Conservation (phyloP, 108 stramenopile genomes). For the Skeletonema potamos region DNA sequence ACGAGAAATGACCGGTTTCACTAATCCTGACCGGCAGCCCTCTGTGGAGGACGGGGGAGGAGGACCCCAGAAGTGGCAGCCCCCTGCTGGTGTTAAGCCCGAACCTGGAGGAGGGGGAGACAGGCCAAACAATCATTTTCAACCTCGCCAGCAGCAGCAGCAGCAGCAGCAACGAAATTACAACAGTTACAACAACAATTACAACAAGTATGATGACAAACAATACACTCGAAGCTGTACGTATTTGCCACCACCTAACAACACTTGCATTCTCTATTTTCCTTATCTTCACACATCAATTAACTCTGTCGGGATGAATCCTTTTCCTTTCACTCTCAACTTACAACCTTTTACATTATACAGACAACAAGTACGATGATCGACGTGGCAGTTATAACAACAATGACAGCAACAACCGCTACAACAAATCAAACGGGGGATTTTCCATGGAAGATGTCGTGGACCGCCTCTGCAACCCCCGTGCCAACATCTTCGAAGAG, state of each 20-base stretch:
- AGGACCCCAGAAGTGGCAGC: constrained; percentile 21
- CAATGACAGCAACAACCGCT: constrained; percentile 13
- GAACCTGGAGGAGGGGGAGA: background rate
- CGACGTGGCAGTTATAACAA: background rate
- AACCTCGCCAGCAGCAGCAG: constrained; percentile 8
- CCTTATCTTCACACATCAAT: background rate
- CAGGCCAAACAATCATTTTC: background rate
- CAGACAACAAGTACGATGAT: background rate
- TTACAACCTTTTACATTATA: background rate
- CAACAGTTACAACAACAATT: constrained; percentile 21
- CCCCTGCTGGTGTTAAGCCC: background rate
- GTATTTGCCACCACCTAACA: background rate
- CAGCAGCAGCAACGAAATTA: constrained; percentile 2
- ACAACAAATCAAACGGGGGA: constrained; percentile 16
- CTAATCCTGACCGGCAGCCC: background rate
- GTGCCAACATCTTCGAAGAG: constrained; percentile 54
- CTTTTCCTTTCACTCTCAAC: background rate
- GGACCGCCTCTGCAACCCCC: constrained; percentile 56
- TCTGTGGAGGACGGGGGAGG: background rate
- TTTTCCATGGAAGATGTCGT: constrained; percentile 61
- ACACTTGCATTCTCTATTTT: background rate
- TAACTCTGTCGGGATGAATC: background rate
- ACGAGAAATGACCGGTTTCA: constrained; percentile 37
- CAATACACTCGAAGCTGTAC: constrained; percentile 29
- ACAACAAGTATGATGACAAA: constrained; percentile 46